phyloP scores from a whole-genome alignment of 495 filamentous ascomycete species.

The Xylaria venustula region DNA sequence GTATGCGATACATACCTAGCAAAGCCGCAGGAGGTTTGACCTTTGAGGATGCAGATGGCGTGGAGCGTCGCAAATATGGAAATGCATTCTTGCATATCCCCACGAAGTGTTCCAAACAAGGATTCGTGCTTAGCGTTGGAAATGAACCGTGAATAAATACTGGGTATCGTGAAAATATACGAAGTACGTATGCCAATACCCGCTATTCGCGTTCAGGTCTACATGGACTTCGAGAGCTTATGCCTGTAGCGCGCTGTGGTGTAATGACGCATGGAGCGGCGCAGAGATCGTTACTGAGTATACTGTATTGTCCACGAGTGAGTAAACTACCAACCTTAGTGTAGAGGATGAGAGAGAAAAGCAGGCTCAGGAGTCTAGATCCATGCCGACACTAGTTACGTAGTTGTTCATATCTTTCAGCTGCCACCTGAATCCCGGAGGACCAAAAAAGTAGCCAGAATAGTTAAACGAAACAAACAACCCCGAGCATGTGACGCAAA shows the following conservation, averaged over 20 bases:
- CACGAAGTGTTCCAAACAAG: not conserved
- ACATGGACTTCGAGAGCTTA: too few relatives aligned
- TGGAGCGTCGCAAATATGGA: not conserved
- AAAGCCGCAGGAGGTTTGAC: not conserved
- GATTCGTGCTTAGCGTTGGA: not conserved
- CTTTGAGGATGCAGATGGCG: not conserved
- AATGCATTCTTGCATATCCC: not conserved
- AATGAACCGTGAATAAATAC: too few relatives aligned
- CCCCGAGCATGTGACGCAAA: conserved; percentile 6
- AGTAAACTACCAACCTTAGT: too few relatives aligned
- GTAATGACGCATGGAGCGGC: too few relatives aligned
- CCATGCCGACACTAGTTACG: too few relatives aligned
- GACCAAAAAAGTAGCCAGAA: not conserved
- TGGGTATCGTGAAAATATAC: too few relatives aligned
- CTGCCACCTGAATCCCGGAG: not conserved
- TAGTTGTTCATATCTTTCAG: not conserved
- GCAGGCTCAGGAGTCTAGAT: not conserved
- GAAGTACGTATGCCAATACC: too few relatives aligned
- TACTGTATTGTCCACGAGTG: too few relatives aligned
- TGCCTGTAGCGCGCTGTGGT: too few relatives aligned
- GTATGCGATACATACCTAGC: not conserved
- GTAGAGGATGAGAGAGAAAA: too few relatives aligned
- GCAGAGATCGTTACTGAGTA: too few relatives aligned
- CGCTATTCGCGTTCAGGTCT: too few relatives aligned
- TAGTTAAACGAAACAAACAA: conserved; percentile 3